phyloP scores from a whole-genome alignment of 1,139 yeast species.

The Yamadazyma diddensiae region DNA sequence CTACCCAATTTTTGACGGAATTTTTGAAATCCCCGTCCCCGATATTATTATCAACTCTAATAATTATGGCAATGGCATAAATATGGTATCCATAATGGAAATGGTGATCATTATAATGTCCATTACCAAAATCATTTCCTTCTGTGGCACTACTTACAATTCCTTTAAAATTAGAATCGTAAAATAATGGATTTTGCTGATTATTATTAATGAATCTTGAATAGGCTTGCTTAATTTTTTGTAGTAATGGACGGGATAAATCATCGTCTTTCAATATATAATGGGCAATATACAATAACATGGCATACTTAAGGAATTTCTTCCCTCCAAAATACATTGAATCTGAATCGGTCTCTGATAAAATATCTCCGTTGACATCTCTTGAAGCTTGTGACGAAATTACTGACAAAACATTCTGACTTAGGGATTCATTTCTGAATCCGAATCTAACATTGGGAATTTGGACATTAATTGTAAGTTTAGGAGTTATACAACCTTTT shows the following conservation, averaged over 20 bases:
- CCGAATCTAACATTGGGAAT: constrained; percentile 9
- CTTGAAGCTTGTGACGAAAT: constrained; percentile 17
- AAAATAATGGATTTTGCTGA: constrained; percentile 55
- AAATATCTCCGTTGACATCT: constrained; percentile 50
- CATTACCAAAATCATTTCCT: constrained; percentile 54
- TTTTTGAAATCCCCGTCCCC: constrained; percentile 57
- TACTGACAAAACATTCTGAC: constrained; percentile 32
- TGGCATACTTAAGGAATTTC: constrained; percentile 62
- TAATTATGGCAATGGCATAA: constrained; percentile 68
- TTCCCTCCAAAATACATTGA: constrained; percentile 62
- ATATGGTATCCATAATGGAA: constrained; percentile 72
- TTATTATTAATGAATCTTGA: constrained; percentile 49
- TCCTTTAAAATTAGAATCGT: constrained; percentile 64
- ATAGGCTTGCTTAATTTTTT: constrained; percentile 50
- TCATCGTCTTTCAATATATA: constrained; percentile 44
- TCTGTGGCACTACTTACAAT: constrained; percentile 56
- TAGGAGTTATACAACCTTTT: constrained; percentile 51
- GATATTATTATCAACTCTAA: constrained; percentile 50
- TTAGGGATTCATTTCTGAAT: constrained; percentile 8
- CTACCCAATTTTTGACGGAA: constrained; percentile 61
- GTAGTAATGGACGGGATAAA: constrained; percentile 39
- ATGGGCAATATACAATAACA: constrained; percentile 54
- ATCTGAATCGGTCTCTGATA: constrained; percentile 43
- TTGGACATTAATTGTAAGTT: constrained; percentile 43
- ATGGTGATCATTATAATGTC: constrained; percentile 71